These are phyloP conservation scores for Scytalidium lignicola DNA, from an alignment of 2,329 filamentous ascomycete species.

Conservation along the genomic window DNA sequence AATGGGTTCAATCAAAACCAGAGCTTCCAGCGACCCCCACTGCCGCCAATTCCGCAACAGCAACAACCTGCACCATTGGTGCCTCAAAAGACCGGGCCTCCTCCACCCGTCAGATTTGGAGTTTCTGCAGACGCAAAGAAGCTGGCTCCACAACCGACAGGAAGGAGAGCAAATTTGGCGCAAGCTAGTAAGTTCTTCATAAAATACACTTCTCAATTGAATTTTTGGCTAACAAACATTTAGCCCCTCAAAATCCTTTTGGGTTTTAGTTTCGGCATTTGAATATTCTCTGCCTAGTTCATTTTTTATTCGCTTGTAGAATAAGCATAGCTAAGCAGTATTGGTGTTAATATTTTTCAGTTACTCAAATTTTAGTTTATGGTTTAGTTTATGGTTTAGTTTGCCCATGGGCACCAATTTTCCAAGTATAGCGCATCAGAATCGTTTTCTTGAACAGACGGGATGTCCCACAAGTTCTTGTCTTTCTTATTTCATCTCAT, in stretches of 20 bases:
- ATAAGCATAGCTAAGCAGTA: conserved; percentile 22
- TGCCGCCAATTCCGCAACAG: conserved; percentile 45
- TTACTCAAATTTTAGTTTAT: neutral
- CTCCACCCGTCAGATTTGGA: conserved; percentile 86
- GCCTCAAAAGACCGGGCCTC: conserved; percentile 77
- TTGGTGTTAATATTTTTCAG: conserved; percentile 18
- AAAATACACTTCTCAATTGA: conserved; percentile 1
- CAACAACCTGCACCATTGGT: conserved; percentile 54
- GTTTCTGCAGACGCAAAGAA: conserved; percentile 69
- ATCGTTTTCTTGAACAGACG: neutral
- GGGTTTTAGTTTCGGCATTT: conserved; percentile 47
- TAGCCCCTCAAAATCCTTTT: conserved; percentile 66
- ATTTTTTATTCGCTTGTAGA: conserved; percentile 21
- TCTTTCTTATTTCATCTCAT: too few species aligned
- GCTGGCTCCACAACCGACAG: conserved; percentile 79
- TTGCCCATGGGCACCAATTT: neutral
- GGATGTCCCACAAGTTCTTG: too few species aligned
- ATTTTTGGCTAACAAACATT: conserved; percentile 10
- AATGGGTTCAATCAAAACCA: conserved; percentile 42
- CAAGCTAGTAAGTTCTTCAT: conserved; percentile 80
- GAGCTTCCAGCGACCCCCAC: conserved; percentile 37
- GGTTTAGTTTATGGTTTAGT: neutral
- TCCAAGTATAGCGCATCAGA: neutral
- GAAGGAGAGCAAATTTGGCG: conserved; percentile 80
- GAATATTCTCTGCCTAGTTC: conserved; percentile 18